Conservation (phyloP, 2,329 filamentous ascomycete species). For the Ophiostoma tasmaniense region DNA sequence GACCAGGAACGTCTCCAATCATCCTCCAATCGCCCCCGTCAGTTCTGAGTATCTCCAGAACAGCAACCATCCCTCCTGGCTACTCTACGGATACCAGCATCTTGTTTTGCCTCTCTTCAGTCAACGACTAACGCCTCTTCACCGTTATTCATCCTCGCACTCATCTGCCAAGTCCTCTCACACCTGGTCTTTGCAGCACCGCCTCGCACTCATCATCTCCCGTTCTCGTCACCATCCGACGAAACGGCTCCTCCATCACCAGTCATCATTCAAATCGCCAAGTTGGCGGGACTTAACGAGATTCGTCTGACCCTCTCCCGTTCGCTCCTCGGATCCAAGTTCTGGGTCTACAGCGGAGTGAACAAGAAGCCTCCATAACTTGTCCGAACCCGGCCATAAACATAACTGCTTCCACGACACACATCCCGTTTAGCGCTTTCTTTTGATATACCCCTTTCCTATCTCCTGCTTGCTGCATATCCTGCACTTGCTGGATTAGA, state of each 20-base stretch:
- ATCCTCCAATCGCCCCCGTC: neutral
- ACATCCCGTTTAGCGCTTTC: constrained; percentile 3
- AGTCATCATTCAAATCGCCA: constrained; percentile 23
- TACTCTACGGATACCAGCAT: constrained; percentile 7
- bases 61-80: constrained; percentile 16
- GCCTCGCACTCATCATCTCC: neutral
- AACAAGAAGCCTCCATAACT: constrained; percentile 98
- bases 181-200: neutral
- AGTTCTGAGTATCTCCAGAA: constrained; percentile 6
- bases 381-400: constrained; percentile 23
- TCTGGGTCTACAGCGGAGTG: constrained; percentile 93
- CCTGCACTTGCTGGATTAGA: constrained; percentile 10
- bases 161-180: neutral
- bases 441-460: constrained; percentile 7
- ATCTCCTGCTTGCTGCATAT: constrained; percentile 12
- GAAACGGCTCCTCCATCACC: constrained; percentile 7
- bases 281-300: constrained; percentile 39
- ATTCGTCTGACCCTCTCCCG: constrained; percentile 65
- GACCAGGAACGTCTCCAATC: neutral
- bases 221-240: constrained; percentile 14
- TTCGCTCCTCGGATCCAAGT: constrained; percentile 85
- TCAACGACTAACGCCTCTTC: neutral
- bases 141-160: neutral
- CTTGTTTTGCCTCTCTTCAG: neutral
- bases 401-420: constrained; percentile 4